Evolutionary conservation across 176 grass and related monocot genomes (phyloP).

Genomic region (Oryza glaberrima): DNA sequence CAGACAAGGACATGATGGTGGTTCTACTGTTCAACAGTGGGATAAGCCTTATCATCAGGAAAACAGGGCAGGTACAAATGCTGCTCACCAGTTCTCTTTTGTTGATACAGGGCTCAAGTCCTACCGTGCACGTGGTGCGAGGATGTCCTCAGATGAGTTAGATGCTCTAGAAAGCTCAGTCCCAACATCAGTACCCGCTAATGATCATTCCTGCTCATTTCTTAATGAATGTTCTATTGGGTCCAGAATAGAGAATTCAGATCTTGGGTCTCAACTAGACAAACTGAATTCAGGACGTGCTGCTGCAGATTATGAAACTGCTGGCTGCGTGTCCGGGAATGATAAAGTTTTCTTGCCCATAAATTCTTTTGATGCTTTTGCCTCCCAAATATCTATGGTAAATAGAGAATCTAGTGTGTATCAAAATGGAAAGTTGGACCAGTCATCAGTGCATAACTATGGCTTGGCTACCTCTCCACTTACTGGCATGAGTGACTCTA

Average conservation of each 20-base stretch:
- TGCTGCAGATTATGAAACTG: conserved; percentile 37
- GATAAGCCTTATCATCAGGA: conserved; percentile 35
- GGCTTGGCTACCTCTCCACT: conserved; percentile 34
- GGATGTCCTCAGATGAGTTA: conserved; percentile 53
- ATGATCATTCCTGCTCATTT: conserved; percentile 47
- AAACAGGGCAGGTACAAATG: conserved; percentile 24
- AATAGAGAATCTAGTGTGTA: conserved; percentile 7
- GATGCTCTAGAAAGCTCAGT: conserved; percentile 62
- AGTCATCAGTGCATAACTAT: conserved; percentile 32
- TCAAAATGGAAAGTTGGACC: conserved; percentile 38
- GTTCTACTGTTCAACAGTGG: conserved; percentile 37
- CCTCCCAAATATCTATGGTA: conserved; percentile 9
- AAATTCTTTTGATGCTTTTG: conserved; percentile 44
- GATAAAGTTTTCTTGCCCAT: conserved; percentile 39
- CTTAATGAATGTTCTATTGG: conserved; percentile 17
- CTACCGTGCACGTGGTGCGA: conserved; percentile 13
- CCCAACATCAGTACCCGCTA: conserved; percentile 29
- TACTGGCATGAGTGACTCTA: conserved; percentile 28
- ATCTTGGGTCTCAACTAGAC: conserved; percentile 17
- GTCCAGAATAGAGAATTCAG: conserved; percentile 37
- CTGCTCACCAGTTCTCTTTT: conserved; percentile 24
- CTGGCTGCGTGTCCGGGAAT: conserved; percentile 13
- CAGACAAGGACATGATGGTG: conserved; percentile 29
- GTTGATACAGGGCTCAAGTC: conserved; percentile 25
- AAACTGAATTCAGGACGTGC: conserved; percentile 31